phyloP scores from a whole-genome alignment of 1,284 basidiomycete genomes.

The Pterulicium gracile region DNA sequence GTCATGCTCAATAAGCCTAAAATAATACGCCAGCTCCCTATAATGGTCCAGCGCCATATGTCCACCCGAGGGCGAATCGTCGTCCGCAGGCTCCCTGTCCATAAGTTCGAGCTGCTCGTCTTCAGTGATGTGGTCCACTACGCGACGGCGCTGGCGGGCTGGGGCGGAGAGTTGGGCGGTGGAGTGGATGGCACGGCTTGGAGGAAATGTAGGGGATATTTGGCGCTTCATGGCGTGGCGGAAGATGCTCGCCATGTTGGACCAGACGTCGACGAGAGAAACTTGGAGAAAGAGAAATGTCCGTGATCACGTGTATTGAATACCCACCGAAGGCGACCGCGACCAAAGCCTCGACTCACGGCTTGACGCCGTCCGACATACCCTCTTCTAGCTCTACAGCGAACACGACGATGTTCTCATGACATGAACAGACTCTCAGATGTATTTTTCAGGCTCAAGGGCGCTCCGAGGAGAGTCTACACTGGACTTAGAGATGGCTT shows the following conservation, averaged over 20 bases:
- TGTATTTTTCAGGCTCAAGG: too few relatives aligned
- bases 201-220: not conserved
- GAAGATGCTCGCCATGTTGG: not conserved
- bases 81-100: constrained; percentile 32
- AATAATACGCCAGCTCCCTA: constrained; percentile 58
- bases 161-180: not conserved
- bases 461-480: not conserved
- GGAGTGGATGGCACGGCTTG: not conserved
- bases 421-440: too few relatives aligned
- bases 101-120: constrained; percentile 1
- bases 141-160: not conserved
- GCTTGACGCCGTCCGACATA: too few relatives aligned
- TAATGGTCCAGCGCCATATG: constrained; percentile 63
- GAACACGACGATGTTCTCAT: too few relatives aligned
- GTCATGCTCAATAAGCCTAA: constrained; percentile 78
- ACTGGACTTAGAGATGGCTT: too few relatives aligned
- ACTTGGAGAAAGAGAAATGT: not conserved
- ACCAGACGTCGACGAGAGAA: not conserved
- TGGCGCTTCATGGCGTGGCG: constrained; percentile 2
- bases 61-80: constrained; percentile 57
- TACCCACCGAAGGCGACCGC: not conserved
- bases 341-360: too few relatives aligned
- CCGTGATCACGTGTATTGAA: not conserved
- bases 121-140: not conserved
- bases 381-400: too few relatives aligned